phyloP scores from a whole-genome alignment of 768 basidiomycete genomes.

The Suillus plorans region DNA sequence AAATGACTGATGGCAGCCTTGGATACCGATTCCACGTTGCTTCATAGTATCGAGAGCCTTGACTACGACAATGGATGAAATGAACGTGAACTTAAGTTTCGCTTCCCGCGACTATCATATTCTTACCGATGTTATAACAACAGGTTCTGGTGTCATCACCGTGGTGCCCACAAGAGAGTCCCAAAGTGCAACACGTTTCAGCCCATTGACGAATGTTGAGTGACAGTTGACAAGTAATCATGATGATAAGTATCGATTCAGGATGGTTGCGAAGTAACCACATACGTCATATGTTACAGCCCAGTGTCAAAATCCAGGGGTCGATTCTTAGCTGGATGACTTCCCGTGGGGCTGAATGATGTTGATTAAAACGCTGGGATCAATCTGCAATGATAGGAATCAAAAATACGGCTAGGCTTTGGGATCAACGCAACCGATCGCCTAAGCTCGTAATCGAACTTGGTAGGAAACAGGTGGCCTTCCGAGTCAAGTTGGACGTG shows the following conservation, averaged over 20 bases:
- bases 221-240: no score
- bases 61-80: not conserved
- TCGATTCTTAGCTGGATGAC: not conserved
- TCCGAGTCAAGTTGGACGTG: not conserved
- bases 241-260: no score
- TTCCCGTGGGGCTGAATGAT: not conserved
- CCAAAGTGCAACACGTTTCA: not conserved
- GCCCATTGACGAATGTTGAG: not conserved
- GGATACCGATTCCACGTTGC: conserved; percentile 4
- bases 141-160: no score
- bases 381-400: not conserved
- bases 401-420: not conserved
- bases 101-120: not conserved
- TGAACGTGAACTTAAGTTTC: not conserved
- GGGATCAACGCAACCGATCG: not conserved
- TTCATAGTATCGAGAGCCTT: not conserved
- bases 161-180: not conserved
- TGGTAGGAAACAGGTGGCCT: not conserved
- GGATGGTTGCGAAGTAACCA: not conserved
- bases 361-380: not conserved
- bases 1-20: conserved; percentile 11
- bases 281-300: not conserved
- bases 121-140: not conserved
- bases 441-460: not conserved
- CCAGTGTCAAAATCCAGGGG: not conserved